Base-by-base conservation (phyloP, 768 basidiomycete genomes). In the Suillus alpinus region DNA sequence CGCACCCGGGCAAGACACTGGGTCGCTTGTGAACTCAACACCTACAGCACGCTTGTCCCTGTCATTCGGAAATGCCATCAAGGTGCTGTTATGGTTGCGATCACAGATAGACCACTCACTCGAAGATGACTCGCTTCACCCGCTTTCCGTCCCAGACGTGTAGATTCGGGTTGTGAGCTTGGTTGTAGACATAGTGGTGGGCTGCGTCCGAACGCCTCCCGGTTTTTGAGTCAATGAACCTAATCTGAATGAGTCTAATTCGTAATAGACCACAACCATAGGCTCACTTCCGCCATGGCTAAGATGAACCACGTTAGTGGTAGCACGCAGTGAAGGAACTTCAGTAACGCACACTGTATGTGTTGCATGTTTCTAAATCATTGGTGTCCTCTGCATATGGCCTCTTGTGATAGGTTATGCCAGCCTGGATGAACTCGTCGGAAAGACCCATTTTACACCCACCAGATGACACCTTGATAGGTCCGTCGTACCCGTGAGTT, bases 201-300 rank as follows among this genome's bases (percentile, higher is more conserved):
- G 87, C 77, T 0, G 80, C 66, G 65, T 88, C 86, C 0, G 86
- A 86, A 23, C 87, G 81, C 49, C 65, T 75, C 29, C 87, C 87
- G 2, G 77, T 83, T 39, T 76, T 69, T 7, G 65, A 71, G 59
- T 83, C 77, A 36, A 88, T 78, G 69, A 83, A 89, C 67, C 87
- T 88, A 43, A 7, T 46, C 61, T 8, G 32, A n/a, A 57, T 23
- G 26, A 39, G 8, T 3, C 12, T 34, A 9, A 12, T 14, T 16
- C 4, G n/a, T 16, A 14, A 10, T 34, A 13, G 3, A n/a, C 2
- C 10, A 18, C 8, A 20, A 13, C 37, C 31, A 12, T 1, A 34
- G 3, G 63, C 76, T 63, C 60, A 86, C 86, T 80, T 84, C 52
- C 73, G 75, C 82, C 84, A 86, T 69, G 78, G 73, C 86, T 87